Percentiles rank a stretch among this genome's conserved stretches.
Conservation (phyloP, 2,329 filamentous ascomycete genomes). For the Byssochlamys sp. region DNA sequence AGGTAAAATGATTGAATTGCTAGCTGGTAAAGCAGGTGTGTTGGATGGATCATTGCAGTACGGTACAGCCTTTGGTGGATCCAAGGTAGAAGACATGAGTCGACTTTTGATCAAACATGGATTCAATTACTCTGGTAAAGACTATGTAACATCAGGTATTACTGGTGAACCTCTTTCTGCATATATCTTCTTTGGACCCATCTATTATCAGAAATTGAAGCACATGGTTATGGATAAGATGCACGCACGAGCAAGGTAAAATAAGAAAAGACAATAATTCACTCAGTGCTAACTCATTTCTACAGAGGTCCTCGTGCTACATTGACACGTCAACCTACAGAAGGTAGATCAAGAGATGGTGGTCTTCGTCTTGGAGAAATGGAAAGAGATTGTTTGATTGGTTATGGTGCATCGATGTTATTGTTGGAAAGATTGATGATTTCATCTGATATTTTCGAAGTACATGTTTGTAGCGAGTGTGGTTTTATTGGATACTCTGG, state of each 20-base stretch:
- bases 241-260: conserved; percentile 93
- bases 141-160: conserved; percentile 89
- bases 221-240: conserved; percentile 99
- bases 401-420: conserved; percentile 87
- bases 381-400: conserved; percentile 96
- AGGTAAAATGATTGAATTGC: conserved; percentile 88
- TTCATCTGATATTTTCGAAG: conserved; percentile 76
- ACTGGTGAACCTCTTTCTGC: conserved; percentile 88
- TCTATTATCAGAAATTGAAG: conserved; percentile 99
- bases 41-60: conserved; percentile 81
- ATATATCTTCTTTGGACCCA: conserved; percentile 96
- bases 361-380: conserved; percentile 92
- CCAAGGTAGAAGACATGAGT: conserved; percentile 82
- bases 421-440: conserved; percentile 90
- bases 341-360: conserved; percentile 85
- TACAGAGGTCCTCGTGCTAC: conserved; percentile 81
- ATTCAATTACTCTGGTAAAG: conserved; percentile 94
- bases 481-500: conserved; percentile 92
- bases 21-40: conserved; percentile 88
- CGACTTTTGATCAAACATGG: conserved; percentile 75
- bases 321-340: conserved; percentile 87
- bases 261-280: too few relatives aligned
- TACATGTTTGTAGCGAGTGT: conserved; percentile 89
- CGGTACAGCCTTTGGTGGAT: conserved; percentile 77
- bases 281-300: too few relatives aligned